A percentile compares a stretch with the other conserved stretches of the same genome.
phyloP scores from a whole-genome alignment of 176 grass and related monocot species.

The Dactylis glomerata region DNA sequence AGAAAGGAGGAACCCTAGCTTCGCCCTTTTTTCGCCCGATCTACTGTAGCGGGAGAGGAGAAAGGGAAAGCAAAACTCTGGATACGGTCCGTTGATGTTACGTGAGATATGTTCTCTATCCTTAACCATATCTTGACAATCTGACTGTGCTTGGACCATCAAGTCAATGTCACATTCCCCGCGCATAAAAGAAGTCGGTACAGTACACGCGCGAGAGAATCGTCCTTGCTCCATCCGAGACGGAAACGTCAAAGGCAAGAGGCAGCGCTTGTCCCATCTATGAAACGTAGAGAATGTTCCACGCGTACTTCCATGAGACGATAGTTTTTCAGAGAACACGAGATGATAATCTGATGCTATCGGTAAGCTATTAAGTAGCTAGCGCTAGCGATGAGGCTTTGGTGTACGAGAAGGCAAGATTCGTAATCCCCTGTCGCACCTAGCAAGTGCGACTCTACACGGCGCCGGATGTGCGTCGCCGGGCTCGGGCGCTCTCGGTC shows the following conservation, averaged over 20 bases:
- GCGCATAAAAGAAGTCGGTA: neutral
- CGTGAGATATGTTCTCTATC: neutral
- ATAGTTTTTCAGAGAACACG: neutral
- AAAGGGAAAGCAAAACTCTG: too few species aligned
- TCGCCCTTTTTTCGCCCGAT: too few species aligned
- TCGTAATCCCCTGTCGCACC: constrained; percentile 2
- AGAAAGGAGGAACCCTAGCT: too few species aligned
- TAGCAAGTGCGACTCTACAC: neutral
- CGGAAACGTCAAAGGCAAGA: neutral
- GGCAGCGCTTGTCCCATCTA: neutral
- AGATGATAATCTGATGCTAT: neutral
- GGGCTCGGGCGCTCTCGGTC: neutral
- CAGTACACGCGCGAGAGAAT: neutral
- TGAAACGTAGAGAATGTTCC: constrained; percentile 12
- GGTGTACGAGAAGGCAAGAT: neutral
- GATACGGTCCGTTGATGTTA: too few species aligned
- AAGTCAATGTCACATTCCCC: neutral
- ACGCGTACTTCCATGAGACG: neutral
- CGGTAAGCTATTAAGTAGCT: neutral
- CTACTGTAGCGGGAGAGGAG: too few species aligned
- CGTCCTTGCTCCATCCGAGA: neutral
- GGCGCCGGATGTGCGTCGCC: neutral
- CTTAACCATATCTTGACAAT: neutral
- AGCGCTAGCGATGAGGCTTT: neutral
- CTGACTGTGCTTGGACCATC: neutral